These are phyloP conservation scores for Debaryomyces robertsiae DNA, from an alignment of 1,139 yeast genomes.

Conservation along the genomic window DNA sequence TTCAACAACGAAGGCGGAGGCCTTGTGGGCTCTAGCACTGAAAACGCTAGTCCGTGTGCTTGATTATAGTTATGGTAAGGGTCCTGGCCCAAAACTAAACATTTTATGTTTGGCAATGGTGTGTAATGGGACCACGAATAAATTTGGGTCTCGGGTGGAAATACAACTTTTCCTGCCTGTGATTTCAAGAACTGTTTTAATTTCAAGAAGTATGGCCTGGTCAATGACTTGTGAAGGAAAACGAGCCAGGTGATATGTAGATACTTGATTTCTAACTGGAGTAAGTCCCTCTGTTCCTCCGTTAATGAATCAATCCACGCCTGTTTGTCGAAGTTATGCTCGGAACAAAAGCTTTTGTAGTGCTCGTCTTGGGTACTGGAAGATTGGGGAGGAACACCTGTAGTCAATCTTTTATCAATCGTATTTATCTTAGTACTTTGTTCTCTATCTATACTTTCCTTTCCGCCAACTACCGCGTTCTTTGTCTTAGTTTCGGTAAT, in stretches of 20 bases:
- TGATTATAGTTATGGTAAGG: slow-evolving; percentile 93
- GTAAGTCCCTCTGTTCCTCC: slow-evolving; percentile 52
- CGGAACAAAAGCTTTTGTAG: slow-evolving; percentile 20
- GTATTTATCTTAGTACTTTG: slow-evolving; percentile 2
- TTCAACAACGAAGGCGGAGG: slow-evolving; percentile 91
- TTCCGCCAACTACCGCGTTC: not conserved
- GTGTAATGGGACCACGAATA: slow-evolving; percentile 93
- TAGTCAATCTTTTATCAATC: too few species aligned
- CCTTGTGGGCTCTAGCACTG: slow-evolving; percentile 78
- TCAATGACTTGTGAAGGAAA: slow-evolving; percentile 66
- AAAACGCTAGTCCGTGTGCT: slow-evolving; percentile 96
- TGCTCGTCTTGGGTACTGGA: slow-evolving; percentile 8
- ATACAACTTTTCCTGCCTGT: slow-evolving; percentile 50
- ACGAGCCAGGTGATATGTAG: slow-evolving; percentile 81
- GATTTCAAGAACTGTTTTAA: slow-evolving; percentile 61
- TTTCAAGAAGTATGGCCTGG: slow-evolving; percentile 81
- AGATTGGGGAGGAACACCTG: too few species aligned
- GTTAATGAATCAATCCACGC: slow-evolving; percentile 58
- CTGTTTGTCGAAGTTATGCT: slow-evolving; percentile 46
- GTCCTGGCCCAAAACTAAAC: slow-evolving; percentile 90
- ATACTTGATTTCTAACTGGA: slow-evolving; percentile 67
- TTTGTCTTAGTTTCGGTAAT: not conserved
- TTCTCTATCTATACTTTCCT: slow-evolving; percentile 4
- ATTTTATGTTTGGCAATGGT: slow-evolving; percentile 72
- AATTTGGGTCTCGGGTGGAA: slow-evolving; percentile 78